These are phyloP conservation scores for Xylaria sp. DNA, from an alignment of 2,329 filamentous ascomycete genomes.

Conservation along the genomic window DNA sequence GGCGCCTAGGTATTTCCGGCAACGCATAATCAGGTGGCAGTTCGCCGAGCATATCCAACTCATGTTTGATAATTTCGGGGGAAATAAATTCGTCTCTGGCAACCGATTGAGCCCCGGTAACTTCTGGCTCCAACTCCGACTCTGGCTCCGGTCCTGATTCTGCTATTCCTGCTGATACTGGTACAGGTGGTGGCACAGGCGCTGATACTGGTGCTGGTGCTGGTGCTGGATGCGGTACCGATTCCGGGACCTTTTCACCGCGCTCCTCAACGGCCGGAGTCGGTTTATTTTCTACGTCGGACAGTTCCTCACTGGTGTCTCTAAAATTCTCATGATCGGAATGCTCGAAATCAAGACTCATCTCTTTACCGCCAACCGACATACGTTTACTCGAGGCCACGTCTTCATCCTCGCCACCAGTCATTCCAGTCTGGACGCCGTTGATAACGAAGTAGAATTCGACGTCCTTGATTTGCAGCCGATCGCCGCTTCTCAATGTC, in stretches of 20 bases:
- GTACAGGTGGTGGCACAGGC: conserved; percentile 32
- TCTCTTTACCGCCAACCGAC: conserved; percentile 70
- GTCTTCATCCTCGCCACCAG: conserved; percentile 65
- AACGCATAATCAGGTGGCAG: conserved; percentile 50
- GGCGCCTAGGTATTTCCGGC: conserved; percentile 68
- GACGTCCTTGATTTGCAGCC: conserved; percentile 78
- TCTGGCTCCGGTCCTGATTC: neutral
- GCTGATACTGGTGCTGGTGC: neutral
- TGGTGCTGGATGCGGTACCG: conserved; percentile 38
- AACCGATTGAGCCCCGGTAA: conserved; percentile 21
- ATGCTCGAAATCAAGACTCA: conserved; percentile 79
- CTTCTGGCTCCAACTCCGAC: conserved; percentile 8
- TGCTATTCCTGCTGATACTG: neutral
- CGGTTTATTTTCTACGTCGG: conserved; percentile 56
- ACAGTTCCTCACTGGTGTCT: conserved; percentile 65
- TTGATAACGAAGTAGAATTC: conserved; percentile 76
- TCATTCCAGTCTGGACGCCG: conserved; percentile 65
- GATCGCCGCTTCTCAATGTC: conserved; percentile 69
- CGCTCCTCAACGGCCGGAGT: conserved; percentile 52
- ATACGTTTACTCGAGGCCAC: conserved; percentile 60
- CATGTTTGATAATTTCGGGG: conserved; percentile 25
- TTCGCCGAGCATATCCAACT: conserved; percentile 30
- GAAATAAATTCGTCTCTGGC: conserved; percentile 21
- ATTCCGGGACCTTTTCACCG: conserved; percentile 39
- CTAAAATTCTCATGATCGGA: conserved; percentile 66